Base-by-base conservation (phyloP, 1,284 basidiomycete genomes). In the Trichosporon sp. region DNA sequence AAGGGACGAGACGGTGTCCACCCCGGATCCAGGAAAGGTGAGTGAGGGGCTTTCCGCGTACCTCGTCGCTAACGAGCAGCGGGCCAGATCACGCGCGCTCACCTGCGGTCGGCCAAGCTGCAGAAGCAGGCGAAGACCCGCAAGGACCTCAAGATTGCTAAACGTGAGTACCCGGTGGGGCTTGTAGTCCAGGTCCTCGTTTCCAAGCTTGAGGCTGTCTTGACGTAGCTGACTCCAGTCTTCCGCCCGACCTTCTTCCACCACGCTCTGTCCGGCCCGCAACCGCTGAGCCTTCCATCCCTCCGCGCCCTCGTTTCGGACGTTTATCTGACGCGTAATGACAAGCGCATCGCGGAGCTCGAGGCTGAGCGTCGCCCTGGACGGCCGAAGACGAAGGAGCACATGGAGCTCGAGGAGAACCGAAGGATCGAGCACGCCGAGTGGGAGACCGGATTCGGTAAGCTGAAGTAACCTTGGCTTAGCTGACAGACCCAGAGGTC, bases 381-480 rank as follows among this genome's bases (percentile, higher is more conserved):
- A 1, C 84, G 92, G 68, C 89, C 93, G 51, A 93, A 92, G 83
- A 89, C 88, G 71, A 83, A 85, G 11, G 90, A 87, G 76, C 90
- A 92, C 77, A 73, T 85, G 44, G 89, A 89, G 74, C 79, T 95
- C 51, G 91, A 94, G 80, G 91, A 92, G 68, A 78, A 88, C 25
- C 90, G 89, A 76, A 77, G 88, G 65, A 85, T 86, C 65, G 93
- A 95, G 77, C 75, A 80, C 15, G 90, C 92, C 65, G 86, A 89
- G 71, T 96, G 93, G 80, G 87, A 90, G 64, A 91, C 91, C 7
- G 93, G 93, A 1, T 86, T 95, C 76, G 92, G 93, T 93, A 77
- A 73, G 90, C 85, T 32, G 35, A 29, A 15, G 21, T 1, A 2
- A 21, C 29, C n/a, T n/a, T 2, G 35, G 8, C 6, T 9, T 21